phyloP scores from a whole-genome alignment of 2,329 filamentous ascomycete genomes.

The Curvularia hawaiiensis region DNA sequence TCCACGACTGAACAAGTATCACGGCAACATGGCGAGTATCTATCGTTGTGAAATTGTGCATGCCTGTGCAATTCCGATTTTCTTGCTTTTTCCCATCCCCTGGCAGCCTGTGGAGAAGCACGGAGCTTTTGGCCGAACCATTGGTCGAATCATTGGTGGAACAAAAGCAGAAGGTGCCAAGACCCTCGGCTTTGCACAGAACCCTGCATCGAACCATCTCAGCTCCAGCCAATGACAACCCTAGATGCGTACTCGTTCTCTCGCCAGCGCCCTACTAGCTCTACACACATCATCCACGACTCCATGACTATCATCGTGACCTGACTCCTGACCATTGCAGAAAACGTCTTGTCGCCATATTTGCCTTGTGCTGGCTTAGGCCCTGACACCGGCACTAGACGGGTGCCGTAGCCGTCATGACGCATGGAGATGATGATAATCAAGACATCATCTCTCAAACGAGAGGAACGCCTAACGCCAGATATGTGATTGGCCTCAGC shows the following conservation, averaged over 20 bases:
- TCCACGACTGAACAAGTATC: background rate
- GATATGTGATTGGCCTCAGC: background rate
- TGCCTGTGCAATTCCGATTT: constrained; percentile 5
- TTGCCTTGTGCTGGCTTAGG: constrained; percentile 11
- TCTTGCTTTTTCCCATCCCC: constrained; percentile 1
- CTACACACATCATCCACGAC: constrained; percentile 14
- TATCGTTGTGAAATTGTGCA: background rate
- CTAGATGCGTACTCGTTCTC: constrained; percentile 6
- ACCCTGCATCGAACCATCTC: constrained; percentile 6
- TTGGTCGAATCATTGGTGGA: constrained; percentile 13
- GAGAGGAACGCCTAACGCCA: constrained; percentile 7
- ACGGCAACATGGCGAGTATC: background rate
- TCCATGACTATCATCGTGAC: constrained; percentile 15
- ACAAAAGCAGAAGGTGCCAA: constrained; percentile 26
- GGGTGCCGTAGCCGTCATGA: constrained; percentile 4
- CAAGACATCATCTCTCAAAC: constrained; percentile 8
- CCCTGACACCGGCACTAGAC: constrained; percentile 6
- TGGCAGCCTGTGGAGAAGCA: constrained; percentile 4
- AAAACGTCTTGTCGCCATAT: background rate
- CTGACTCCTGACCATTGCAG: constrained; percentile 9
- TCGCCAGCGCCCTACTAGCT: background rate
- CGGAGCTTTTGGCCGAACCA: constrained; percentile 4
- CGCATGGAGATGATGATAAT: constrained; percentile 11
- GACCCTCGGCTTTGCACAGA: constrained; percentile 1
- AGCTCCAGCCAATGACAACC: too few relatives aligned